A percentile compares a stretch with the other conserved stretches of the same genome.
Conservation (phyloP, 257 asterid genomes). For the Forsythia suspensa region DNA sequence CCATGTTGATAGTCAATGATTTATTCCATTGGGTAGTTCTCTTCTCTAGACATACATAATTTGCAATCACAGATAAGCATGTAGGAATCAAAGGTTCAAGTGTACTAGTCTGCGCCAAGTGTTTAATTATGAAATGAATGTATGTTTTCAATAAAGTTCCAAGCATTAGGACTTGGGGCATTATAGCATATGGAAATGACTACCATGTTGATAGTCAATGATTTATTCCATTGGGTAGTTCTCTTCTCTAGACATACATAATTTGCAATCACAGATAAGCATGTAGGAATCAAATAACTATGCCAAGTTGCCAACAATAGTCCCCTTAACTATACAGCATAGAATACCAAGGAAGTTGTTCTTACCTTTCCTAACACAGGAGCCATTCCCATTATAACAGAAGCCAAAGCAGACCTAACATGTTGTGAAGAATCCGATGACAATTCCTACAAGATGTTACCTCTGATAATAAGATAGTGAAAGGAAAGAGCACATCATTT, state of each 20-base stretch:
- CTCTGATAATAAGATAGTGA: constrained; percentile 19
- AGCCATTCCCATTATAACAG: constrained; percentile 98
- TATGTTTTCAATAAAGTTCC: no score
- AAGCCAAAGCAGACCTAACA: constrained; percentile 94
- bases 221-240: neutral
- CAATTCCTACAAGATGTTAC: constrained; percentile 59
- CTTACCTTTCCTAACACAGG: constrained; percentile 85
- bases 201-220: neutral
- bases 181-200: neutral
- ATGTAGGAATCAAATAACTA: neutral
- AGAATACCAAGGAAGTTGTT: neutral
- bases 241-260: neutral
- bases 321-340: neutral
- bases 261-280: neutral
- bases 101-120: no score
- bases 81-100: neutral
- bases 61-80: neutral
- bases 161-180: no score
- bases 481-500: constrained; percentile 15
- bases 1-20: neutral
- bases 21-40: neutral
- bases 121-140: no score
- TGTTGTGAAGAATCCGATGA: constrained; percentile 95
- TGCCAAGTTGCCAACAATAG: neutral
- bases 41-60: neutral